A percentile compares a stretch with the other conserved stretches of the same genome.
Conservation (phyloP, 2,329 filamentous ascomycete species). For the Sodiomyces alkalinus region DNA sequence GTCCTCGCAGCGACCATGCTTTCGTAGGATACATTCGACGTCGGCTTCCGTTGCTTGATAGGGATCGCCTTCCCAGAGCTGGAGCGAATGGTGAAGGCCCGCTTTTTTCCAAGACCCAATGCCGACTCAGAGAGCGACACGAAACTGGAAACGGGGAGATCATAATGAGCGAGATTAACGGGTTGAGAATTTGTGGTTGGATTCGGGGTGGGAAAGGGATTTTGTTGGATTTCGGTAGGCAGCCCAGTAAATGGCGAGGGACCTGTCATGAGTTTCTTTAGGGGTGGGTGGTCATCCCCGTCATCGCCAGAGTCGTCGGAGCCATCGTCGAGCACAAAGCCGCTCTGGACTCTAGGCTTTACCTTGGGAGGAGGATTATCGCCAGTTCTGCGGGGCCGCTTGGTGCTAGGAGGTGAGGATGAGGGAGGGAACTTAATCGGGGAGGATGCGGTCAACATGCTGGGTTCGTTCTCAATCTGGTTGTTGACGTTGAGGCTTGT, state of each 20-base stretch:
- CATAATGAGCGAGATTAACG: no score
- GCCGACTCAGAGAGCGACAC: no score
- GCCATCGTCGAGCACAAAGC: slow-evolving; percentile 23
- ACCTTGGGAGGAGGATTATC: slow-evolving; percentile 16
- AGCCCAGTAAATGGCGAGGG: neutral
- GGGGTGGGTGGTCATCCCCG: slow-evolving; percentile 8
- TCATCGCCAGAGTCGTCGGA: slow-evolving; percentile 17
- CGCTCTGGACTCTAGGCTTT: slow-evolving; percentile 18
- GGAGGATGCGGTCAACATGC: slow-evolving; percentile 46
- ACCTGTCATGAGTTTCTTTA: slow-evolving; percentile 8
- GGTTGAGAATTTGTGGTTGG: no score
- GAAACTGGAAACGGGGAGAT: no score
- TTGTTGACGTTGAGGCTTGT: no score
- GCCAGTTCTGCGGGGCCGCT: slow-evolving; percentile 21
- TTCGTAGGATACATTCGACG: slow-evolving; percentile 41
- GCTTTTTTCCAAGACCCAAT: slow-evolving; percentile 13
- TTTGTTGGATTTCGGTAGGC: no score
- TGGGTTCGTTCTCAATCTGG: no score
- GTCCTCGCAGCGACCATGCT: slow-evolving; percentile 54
- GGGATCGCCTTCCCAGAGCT: slow-evolving; percentile 41
- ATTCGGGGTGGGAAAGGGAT: no score
- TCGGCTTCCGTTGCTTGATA: slow-evolving; percentile 37
- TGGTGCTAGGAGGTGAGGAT: slow-evolving; percentile 22
- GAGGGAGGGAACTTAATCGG: slow-evolving; percentile 39
- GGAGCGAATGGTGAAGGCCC: slow-evolving; percentile 29